Evolutionary conservation across 164 flowering plant genomes (phyloP).

Genomic region (Umbellularia californica): DNA sequence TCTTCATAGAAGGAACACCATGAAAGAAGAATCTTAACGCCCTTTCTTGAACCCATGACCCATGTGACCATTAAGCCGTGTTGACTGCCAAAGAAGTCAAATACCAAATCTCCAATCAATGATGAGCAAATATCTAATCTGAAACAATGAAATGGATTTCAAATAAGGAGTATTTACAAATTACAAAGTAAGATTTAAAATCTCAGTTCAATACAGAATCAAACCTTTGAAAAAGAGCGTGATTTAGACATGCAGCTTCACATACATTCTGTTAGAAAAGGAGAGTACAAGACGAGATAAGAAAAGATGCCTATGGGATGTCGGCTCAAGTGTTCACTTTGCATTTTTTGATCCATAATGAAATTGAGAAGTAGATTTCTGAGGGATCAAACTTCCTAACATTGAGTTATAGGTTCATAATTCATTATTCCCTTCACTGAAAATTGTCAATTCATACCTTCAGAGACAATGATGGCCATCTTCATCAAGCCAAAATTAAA

Average conservation of each 20-base stretch:
- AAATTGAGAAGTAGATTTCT: too few relatives aligned
- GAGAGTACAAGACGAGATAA: background rate
- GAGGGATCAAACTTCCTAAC: background rate
- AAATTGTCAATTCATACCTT: too few relatives aligned
- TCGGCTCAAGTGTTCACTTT: too few relatives aligned
- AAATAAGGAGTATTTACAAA: background rate
- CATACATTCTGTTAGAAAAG: background rate
- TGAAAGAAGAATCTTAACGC: slow-evolving; percentile 18
- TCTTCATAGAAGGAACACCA: slow-evolving; percentile 51
- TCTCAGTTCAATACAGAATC: background rate
- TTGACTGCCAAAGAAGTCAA: background rate
- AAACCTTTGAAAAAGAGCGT: background rate
- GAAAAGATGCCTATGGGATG: background rate
- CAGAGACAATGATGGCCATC: too few relatives aligned
- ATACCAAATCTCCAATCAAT: background rate
- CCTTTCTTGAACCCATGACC: background rate
- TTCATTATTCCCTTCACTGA: too few relatives aligned
- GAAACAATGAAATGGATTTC: background rate
- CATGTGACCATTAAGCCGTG: background rate
- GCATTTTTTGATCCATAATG: background rate
- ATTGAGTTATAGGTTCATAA: background rate
- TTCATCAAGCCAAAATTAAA: too few relatives aligned
- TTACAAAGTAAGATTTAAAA: background rate
- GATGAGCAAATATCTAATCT: background rate
- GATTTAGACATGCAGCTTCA: background rate